Evolutionary conservation across 2,329 filamentous ascomycete species (phyloP), one percentile per base, ranked within the genome.

Genomic region (Biscogniauxia mediterranea): DNA sequence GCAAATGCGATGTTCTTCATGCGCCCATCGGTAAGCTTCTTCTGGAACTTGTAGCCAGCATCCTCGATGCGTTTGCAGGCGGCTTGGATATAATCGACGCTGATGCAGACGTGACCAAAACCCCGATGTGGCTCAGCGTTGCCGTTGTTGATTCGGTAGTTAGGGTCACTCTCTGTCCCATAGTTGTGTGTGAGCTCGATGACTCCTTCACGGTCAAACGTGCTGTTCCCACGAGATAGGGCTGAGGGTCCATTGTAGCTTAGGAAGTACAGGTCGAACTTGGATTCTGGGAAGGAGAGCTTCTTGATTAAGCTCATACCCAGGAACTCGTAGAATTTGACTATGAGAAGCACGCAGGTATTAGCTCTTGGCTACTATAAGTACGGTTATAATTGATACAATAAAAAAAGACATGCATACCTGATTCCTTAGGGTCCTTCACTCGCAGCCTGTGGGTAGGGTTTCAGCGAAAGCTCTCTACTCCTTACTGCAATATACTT

Each of bases 261-360:
- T 62, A 99, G 83, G 80, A 98, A 98, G 82, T 98, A 98, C 26
- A 97, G 86, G 71, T 95, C 92, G 77, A 98, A 98, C 74, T 96
- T 97, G 76, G 86, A 87, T 62, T 97, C 93, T 15, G 93, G 90
- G 73, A 92, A 91, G 64, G 89, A 81, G 54, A 95, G 82, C 78
- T 93, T 91, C 72, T 91, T 87, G 76, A 98, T 85, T 64, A 93
- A 78, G 73, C 83, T 93, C 85, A 98, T 88, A 70, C 95, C 95
- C 19, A 99, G 85, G 76, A 92, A 91, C 74, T 97, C 89, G 78
- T 98, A 99, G 79, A 96, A 99, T 69, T 94, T 90, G 77, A 98
- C 87, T 85, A 74, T n/a, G 60, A 17, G 20, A 6, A 23, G 23
- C 15, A 28, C 8, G 23, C 15, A 46, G 11, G 38, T 9, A 32